Percentiles rank a stretch among this genome's conserved stretches.
Evolutionary conservation across 73 alveolate genomes (phyloP).

Genomic region (Halteria grandinella): DNA sequence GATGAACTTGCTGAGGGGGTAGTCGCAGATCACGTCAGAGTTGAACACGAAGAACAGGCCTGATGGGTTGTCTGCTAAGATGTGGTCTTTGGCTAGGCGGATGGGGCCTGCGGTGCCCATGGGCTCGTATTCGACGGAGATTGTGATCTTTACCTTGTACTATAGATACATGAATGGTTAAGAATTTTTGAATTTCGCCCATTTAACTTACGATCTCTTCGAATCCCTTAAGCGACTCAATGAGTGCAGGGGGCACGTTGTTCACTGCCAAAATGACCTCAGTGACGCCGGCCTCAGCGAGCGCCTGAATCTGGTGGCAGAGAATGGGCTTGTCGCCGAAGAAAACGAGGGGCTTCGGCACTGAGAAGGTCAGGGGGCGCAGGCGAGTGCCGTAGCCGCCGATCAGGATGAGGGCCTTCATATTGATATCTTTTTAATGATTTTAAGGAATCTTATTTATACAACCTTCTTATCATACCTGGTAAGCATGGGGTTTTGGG

Average conservation of each 20-base stretch:
- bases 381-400: slow-evolving; percentile 93
- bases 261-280: slow-evolving; percentile 93
- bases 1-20: slow-evolving; percentile 92
- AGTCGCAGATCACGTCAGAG: slow-evolving; percentile 97
- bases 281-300: slow-evolving; percentile 93
- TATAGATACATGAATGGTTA: not conserved
- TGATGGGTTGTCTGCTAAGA: slow-evolving; percentile 81
- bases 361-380: slow-evolving; percentile 83
- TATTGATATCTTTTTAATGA: too few species aligned
- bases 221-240: slow-evolving; percentile 59
- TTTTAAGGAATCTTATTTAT: not conserved
- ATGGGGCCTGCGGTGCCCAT: slow-evolving; percentile 97
- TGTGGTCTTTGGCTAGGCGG: slow-evolving; percentile 90
- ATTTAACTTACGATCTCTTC: slow-evolving; percentile 20
- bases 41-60: slow-evolving; percentile 92
- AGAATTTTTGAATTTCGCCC: too few species aligned
- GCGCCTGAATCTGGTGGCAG: slow-evolving; percentile 90
- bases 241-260: slow-evolving; percentile 88
- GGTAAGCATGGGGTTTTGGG: too few species aligned
- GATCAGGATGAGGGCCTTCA: slow-evolving; percentile 83
- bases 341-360: slow-evolving; percentile 87
- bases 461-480: too few species aligned
- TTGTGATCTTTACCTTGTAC: slow-evolving; percentile 77
- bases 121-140: slow-evolving; percentile 74
- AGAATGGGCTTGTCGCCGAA: slow-evolving; percentile 93